Conservation (phyloP, 495 filamentous ascomycete genomes). For the Pseudoneurospora amorphoporcata region DNA sequence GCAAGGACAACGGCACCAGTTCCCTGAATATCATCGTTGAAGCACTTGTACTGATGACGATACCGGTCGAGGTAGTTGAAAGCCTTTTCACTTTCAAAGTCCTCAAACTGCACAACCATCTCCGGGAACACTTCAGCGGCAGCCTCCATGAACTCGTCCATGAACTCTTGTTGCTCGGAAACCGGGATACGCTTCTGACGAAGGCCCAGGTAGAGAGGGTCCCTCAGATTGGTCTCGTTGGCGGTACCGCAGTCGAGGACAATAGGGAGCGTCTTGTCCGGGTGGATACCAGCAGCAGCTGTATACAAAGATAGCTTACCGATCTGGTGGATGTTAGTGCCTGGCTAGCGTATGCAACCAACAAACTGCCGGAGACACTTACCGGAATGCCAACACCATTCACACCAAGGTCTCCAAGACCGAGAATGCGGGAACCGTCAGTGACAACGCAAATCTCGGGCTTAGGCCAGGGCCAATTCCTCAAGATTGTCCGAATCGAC, state of each 20-base stretch:
- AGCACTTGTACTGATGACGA: slow-evolving; percentile 77
- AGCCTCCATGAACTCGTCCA: slow-evolving; percentile 96
- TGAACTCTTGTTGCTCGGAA: slow-evolving; percentile 79
- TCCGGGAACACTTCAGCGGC: slow-evolving; percentile 78
- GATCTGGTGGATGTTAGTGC: slow-evolving; percentile 32
- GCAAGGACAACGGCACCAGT: slow-evolving; percentile 92
- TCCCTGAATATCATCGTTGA: slow-evolving; percentile 98
- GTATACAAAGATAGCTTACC: slow-evolving; percentile 91
- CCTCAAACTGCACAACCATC: slow-evolving; percentile 96
- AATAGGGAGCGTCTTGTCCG: slow-evolving; percentile 82
- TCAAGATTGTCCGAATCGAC: slow-evolving; percentile 69
- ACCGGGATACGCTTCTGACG: slow-evolving; percentile 69
- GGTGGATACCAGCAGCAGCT: slow-evolving; percentile 92
- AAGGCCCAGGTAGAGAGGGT: slow-evolving; percentile 90
- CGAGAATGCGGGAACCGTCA: slow-evolving; percentile 92
- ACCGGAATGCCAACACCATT: slow-evolving; percentile 98
- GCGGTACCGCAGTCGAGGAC: slow-evolving; percentile 85
- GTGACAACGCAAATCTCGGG: slow-evolving; percentile 96
- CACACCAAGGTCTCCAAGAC: slow-evolving; percentile 89
- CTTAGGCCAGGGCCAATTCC: slow-evolving; percentile 79
- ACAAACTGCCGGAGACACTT: slow-evolving; percentile 26
- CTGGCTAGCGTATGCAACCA: not conserved
- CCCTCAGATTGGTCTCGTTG: slow-evolving; percentile 78
- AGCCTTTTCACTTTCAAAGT: slow-evolving; percentile 87
- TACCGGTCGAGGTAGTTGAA: slow-evolving; percentile 91